Evolutionary conservation across 768 basidiomycete species (phyloP), one percentile per base, ranked within the genome.

Genomic region (Rhizopogon vulgaris): DNA sequence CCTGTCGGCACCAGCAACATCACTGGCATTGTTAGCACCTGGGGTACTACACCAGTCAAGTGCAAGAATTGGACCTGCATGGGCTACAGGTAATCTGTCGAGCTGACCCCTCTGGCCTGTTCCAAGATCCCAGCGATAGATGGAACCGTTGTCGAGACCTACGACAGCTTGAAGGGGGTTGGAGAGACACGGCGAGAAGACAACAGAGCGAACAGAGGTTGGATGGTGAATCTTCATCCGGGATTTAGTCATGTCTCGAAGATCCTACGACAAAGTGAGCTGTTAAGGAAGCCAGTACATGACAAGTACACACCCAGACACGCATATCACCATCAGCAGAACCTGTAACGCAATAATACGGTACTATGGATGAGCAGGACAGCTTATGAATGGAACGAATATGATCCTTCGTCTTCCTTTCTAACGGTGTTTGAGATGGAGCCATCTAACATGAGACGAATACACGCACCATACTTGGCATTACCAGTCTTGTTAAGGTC

Each of bases 321-420:
- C 87, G 83, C 65, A 90, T 68, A 60, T 89, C 82, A 1, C 87
- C 88, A 60, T 91, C 89, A 8, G 86, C 84, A 30, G 87, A 88
- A 17, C 85, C 88, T 14, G 86, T 90, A 56, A 89, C 79, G 51
- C 85, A 87, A 54, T 87, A 89, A 56, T 84, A 75, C 32, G 80
- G 79, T 9, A 85, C 76, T 11, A 82, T 72, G n/a, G 78, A 72
- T 1, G 88, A 90, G 32, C 84, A 80, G 1, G 83, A 77, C 51
- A 90, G 64, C 43, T 78, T 76, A 61, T 88, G 82, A 25, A 90
- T 86, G 0, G 87, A 84, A 12, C 88, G 83, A 48, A 76, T 72
- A 57, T 90, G 87, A 48, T 84, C 82, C 61, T 82, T 85, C 0
- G 79, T 76, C 56, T 78, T 76, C 48, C 82, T 73, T 66, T 86